Evolutionary conservation across 371 early-diverging fungal genomes (phyloP), one percentile per base, ranked within the genome.

Genomic region (Pancytospora epiphaga): DNA sequence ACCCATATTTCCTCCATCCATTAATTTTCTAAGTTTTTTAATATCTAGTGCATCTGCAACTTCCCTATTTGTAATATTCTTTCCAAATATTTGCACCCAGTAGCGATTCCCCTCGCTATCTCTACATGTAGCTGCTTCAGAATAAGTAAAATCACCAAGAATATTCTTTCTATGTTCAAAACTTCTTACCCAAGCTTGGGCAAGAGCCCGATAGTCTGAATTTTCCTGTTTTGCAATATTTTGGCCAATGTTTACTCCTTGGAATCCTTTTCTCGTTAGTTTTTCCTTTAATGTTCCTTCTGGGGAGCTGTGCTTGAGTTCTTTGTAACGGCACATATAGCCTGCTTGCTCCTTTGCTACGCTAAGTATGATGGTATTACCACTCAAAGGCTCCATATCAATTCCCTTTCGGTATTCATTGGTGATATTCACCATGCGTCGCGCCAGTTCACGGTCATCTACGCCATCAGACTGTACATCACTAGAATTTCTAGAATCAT

Each of bases 81-180:
- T 75, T 2, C 72, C 78, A 75, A 82, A 82, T 4, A 82, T 74
- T 19, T 77, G 76, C 18, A 76, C 73, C 77, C 78, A 80, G 64
- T 73, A 80, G 33, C 73, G 61, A 33, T 73, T 62, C 6, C 69
- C 66, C 43, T 71, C 62, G 50, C 54, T 67, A 30, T 74, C 69
- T 52, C 54, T 63, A 65, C 81, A 82, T 2, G 78, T 69, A 18
- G 70, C 60, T 25, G 80, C 39, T 15, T 74, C 79, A n/a, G 78
- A 77, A 60, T 69, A 77, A 22, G 50, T 69, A 67, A 69, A 76
- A 34, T 77, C 76, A 32, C 79, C 80, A 0, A 76, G 50, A 58
- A 82, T 74, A 57, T 80, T 82, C 56, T 79, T 77, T 40, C 61
- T 69, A 72, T 82, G 83, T 3, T 69, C 62, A 25, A 64, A 38